Percentiles rank a stretch among this genome's conserved stretches.
Evolutionary conservation across 805 yeast genomes (phyloP).

Genomic region (Saturnispora bothae): DNA sequence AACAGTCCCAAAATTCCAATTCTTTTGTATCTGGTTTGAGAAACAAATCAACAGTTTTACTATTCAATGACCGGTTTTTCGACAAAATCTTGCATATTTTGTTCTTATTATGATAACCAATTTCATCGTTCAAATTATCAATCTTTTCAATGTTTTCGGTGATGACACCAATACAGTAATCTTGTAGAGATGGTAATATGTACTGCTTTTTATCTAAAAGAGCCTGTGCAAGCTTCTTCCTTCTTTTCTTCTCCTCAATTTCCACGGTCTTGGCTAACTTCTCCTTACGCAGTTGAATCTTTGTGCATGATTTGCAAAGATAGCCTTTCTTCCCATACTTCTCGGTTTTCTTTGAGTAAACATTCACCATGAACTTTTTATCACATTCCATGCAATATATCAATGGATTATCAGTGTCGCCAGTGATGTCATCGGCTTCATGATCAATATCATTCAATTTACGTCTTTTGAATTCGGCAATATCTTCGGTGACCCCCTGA

Average conservation of each 20-base stretch:
- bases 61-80: slow-evolving; percentile 69
- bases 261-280: slow-evolving; percentile 40
- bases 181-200: slow-evolving; percentile 65
- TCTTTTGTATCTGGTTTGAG: slow-evolving; percentile 45
- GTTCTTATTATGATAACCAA: slow-evolving; percentile 61
- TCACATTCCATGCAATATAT: slow-evolving; percentile 52
- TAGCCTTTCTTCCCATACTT: slow-evolving; percentile 47
- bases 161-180: slow-evolving; percentile 60
- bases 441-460: slow-evolving; percentile 24
- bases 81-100: slow-evolving; percentile 70
- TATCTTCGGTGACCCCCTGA: slow-evolving; percentile 22
- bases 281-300: slow-evolving; percentile 32
- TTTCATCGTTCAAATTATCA: slow-evolving; percentile 72
- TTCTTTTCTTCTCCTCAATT: slow-evolving; percentile 55
- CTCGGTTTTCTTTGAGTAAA: slow-evolving; percentile 47
- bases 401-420: slow-evolving; percentile 18
- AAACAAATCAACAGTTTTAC: slow-evolving; percentile 63
- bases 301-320: slow-evolving; percentile 54
- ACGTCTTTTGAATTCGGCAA: slow-evolving; percentile 19
- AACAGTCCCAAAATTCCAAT: slow-evolving; percentile 88
- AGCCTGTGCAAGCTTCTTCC: slow-evolving; percentile 77
- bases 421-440: slow-evolving; percentile 30
- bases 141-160: slow-evolving; percentile 61
- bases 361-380: slow-evolving; percentile 46
- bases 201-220: slow-evolving; percentile 61